Evolutionary conservation across 2,329 filamentous ascomycete genomes (phyloP).

Genomic region (Mycogone perniciosa): DNA sequence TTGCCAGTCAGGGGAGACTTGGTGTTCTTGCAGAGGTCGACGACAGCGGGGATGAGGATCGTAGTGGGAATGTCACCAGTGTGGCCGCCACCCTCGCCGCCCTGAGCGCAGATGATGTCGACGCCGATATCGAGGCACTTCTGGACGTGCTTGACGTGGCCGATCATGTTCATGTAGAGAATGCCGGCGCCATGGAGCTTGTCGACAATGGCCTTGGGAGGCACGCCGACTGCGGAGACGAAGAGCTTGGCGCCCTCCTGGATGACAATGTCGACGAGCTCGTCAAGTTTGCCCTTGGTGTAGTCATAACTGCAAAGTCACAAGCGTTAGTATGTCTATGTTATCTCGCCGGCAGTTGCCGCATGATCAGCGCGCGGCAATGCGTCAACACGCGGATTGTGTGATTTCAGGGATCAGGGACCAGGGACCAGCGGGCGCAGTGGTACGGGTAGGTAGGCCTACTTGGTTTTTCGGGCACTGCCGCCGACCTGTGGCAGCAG

Average conservation of each 20-base stretch:
- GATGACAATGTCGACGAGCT: conserved; percentile 88
- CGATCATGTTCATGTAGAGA: conserved; percentile 99
- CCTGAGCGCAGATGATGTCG: conserved; percentile 97
- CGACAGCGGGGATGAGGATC: conserved; percentile 87
- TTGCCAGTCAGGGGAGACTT: conserved; percentile 82
- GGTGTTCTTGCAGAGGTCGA: conserved; percentile 70
- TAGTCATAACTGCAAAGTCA: conserved; percentile 76
- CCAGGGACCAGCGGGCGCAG: neutral
- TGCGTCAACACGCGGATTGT: conserved; percentile 10
- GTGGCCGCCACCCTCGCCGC: conserved; percentile 94
- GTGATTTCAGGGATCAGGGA: conserved; percentile 15
- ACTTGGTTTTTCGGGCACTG: conserved; percentile 90
- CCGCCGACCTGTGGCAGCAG: conserved; percentile 92
- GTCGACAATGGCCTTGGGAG: conserved; percentile 82
- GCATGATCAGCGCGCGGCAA: too few relatives aligned
- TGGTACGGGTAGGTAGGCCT: conserved; percentile 19
- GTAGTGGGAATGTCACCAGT: conserved; percentile 91
- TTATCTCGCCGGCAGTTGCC: neutral
- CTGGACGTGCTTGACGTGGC: conserved; percentile 96
- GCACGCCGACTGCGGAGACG: conserved; percentile 92
- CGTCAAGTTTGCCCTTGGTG: conserved; percentile 95
- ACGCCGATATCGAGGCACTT: conserved; percentile 90
- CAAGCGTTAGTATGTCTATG: neutral
- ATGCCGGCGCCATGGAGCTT: conserved; percentile 81
- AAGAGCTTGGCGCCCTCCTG: conserved; percentile 87